phyloP scores from a whole-genome alignment of 306 rosid genomes.

The Trifolium subterraneum region DNA sequence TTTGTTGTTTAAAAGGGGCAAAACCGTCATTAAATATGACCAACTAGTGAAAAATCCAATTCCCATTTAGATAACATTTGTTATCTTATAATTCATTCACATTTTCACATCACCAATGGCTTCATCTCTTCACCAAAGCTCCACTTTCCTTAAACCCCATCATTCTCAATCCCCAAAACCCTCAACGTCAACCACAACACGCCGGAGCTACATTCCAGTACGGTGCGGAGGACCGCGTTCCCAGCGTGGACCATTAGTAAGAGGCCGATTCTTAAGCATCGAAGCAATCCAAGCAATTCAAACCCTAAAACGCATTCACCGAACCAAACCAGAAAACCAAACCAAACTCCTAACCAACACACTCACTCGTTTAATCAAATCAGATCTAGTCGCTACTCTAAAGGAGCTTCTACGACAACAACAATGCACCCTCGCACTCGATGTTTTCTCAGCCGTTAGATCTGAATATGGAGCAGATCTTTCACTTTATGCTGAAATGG shows the following conservation, averaged over 20 bases:
- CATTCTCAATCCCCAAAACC: neutral
- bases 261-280: conserved; percentile 82
- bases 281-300: conserved; percentile 97
- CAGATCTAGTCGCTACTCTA: conserved; percentile 76
- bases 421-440: conserved; percentile 67
- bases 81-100: neutral
- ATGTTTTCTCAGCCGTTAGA: conserved; percentile 66
- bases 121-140: conserved; percentile 49
- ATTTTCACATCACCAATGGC: conserved; percentile 54
- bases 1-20: neutral
- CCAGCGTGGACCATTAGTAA: conserved; percentile 80
- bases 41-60: neutral
- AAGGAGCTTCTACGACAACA: conserved; percentile 87
- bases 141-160: conserved; percentile 53
- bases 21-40: neutral
- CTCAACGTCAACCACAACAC: neutral
- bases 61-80: conserved; percentile 1
- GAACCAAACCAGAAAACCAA: conserved; percentile 55
- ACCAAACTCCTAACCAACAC: conserved; percentile 50
- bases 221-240: conserved; percentile 93
- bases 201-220: conserved; percentile 41
- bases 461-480: conserved; percentile 71
- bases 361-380: conserved; percentile 71
- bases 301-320: conserved; percentile 73
- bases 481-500: conserved; percentile 61